phyloP scores from a whole-genome alignment of 2,329 filamentous ascomycete species.

The Clonostachys solani region DNA sequence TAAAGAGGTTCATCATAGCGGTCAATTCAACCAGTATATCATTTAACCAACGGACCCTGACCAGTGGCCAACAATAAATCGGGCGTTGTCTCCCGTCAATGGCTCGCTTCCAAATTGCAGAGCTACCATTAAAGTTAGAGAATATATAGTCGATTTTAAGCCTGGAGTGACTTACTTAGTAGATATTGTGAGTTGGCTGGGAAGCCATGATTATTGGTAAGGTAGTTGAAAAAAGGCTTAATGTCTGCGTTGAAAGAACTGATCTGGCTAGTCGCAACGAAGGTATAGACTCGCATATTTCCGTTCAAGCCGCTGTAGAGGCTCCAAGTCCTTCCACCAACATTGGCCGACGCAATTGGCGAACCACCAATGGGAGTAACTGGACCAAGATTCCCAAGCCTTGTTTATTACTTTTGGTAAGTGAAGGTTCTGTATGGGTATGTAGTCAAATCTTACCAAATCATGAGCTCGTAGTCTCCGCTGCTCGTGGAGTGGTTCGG shows the following conservation, averaged over 20 bases:
- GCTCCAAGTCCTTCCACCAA: conserved; percentile 49
- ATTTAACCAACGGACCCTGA: background rate
- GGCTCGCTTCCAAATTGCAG: conserved; percentile 44
- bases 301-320: conserved; percentile 56
- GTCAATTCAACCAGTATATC: too few species aligned
- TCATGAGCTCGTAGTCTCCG: conserved; percentile 59
- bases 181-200: conserved; percentile 44
- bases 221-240: conserved; percentile 51
- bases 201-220: conserved; percentile 38
- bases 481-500: conserved; percentile 26
- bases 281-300: conserved; percentile 57
- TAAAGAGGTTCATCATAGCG: too few species aligned
- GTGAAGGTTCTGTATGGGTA: background rate
- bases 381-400: conserved; percentile 10
- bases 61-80: conserved; percentile 3
- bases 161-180: conserved; percentile 15
- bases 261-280: conserved; percentile 28
- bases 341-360: conserved; percentile 45
- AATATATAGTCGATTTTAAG: conserved; percentile 21
- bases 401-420: background rate
- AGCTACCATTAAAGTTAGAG: conserved; percentile 3
- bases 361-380: conserved; percentile 12
- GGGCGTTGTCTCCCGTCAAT: conserved; percentile 34
- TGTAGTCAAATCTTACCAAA: conserved; percentile 32
- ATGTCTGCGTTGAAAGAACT: conserved; percentile 51